Base-by-base conservation (phyloP, 108 stramenopile species). In the Stephanodiscus triporus region DNA sequence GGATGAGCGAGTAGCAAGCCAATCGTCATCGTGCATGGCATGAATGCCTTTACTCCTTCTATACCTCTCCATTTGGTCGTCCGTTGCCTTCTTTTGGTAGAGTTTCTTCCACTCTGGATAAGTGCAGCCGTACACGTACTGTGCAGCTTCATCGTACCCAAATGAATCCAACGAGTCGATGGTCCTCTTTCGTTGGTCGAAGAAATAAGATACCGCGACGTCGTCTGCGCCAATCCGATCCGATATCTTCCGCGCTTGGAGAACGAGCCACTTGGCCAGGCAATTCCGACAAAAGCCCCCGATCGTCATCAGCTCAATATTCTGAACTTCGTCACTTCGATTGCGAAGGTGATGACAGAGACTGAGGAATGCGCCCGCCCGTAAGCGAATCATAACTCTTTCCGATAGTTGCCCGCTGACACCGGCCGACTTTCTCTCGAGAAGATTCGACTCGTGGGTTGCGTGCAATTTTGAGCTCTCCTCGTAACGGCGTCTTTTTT, bases 281-380 rank as follows among this genome's bases (percentile, higher is more conserved):
- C 96, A 97, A 63, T 97, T 97, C 9, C 96, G 82, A 82, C 96
- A 97, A 76, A 97, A 97, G 16, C 96, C 96, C 49, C 87, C 81
- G 23, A 92, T 60, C 9, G 92, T 88, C 96, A 97, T 97, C 24
- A 97, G 68, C 77, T 94, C 95, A 61, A 97, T 92, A 72, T 97
- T 97, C 66, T 81, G 85, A 20, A 95, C 94, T 70, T 72, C 72
- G 54, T 92, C 94, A 55, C 87, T 88, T n/a, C 91, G 75, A 22
- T 87, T 86, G 55, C 78, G 78, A 14, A 95, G 86, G 68, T 95
- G 94, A 5, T 50, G 40, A 50, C 88, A 89, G 43, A 95, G 80
- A 43, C 77, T 78, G 22, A 78, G 76, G 70, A 91, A 95, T n/a
- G 94, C 90, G 26, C 90, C 87, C n/a, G 94, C 86, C 76, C 91